A percentile compares a stretch with the other conserved stretches of the same genome.
These are phyloP conservation scores for Tricholoma bakamatsutake DNA, from an alignment of 768 basidiomycete genomes.

Conservation along the genomic window DNA sequence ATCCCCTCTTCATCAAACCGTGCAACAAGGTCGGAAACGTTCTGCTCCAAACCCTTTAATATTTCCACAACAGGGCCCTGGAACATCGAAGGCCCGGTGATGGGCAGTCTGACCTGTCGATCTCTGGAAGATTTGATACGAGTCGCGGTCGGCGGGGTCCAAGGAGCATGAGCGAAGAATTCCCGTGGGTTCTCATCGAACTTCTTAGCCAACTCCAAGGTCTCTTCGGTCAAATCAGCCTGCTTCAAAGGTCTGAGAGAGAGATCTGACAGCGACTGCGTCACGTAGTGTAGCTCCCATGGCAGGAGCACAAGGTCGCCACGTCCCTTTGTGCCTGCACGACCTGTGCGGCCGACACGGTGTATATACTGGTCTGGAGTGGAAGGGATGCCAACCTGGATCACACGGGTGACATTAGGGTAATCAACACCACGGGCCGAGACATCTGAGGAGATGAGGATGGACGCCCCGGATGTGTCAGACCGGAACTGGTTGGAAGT, in stretches of 20 bases:
- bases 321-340: conserved; percentile 55
- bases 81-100: conserved; percentile 11
- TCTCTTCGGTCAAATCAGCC: conserved; percentile 39
- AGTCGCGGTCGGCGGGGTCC: not conserved
- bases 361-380: conserved; percentile 74
- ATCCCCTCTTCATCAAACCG: conserved; percentile 46
- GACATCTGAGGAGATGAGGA: conserved; percentile 84
- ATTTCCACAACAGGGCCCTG: conserved; percentile 10
- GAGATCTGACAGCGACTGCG: conserved; percentile 55
- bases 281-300: conserved; percentile 70
- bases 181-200: conserved; percentile 39
- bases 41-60: conserved; percentile 23
- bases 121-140: not conserved
- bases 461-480: conserved; percentile 43
- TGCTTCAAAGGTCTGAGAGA: conserved; percentile 59
- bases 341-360: conserved; percentile 81
- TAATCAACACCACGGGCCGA: conserved; percentile 89
- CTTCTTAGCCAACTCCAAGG: conserved; percentile 38
- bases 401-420: conserved; percentile 81
- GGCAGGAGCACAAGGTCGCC: conserved; percentile 79
- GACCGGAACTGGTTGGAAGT: conserved; percentile 58
- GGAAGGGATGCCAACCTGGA: conserved; percentile 82
- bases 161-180: conserved; percentile 23
- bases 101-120: not conserved
- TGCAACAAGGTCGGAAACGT: conserved; percentile 24